These are phyloP conservation scores for Trichoderma atroviride DNA, from an alignment of 2,329 filamentous ascomycete species.

Conservation along the genomic window DNA sequence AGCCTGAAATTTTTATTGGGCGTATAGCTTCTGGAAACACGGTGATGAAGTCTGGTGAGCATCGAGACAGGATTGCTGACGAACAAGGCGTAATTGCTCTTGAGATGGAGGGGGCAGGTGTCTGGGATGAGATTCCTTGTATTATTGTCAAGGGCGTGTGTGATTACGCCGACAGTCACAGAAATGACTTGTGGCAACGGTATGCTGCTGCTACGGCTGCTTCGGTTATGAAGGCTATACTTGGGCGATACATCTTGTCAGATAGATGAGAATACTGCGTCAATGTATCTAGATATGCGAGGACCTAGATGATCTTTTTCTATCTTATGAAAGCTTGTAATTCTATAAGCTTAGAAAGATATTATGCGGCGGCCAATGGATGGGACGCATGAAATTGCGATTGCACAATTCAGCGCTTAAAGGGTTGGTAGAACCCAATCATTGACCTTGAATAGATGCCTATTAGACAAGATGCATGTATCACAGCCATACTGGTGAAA, in stretches of 20 bases:
- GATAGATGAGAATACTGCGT: neutral
- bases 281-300: no score
- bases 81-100: conserved; percentile 28
- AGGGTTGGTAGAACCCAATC: no score
- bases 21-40: conserved; percentile 35
- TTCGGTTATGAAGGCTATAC: neutral
- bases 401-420: no score
- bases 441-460: no score
- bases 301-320: no score
- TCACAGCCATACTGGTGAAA: no score
- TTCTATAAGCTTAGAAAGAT: no score
- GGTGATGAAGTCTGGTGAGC: conserved; percentile 43
- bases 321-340: no score
- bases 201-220: conserved; percentile 5
- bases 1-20: neutral
- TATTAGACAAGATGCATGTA: no score
- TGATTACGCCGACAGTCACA: conserved; percentile 5
- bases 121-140: conserved; percentile 36
- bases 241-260: neutral
- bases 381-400: no score
- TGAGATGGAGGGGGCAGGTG: conserved; percentile 39
- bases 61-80: conserved; percentile 39
- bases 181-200: neutral
- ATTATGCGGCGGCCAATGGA: no score
- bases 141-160: conserved; percentile 24